Evolutionary conservation across 257 asterid species (phyloP), one percentile per base, ranked within the genome.

Genomic region (Nicotiana knightiana): DNA sequence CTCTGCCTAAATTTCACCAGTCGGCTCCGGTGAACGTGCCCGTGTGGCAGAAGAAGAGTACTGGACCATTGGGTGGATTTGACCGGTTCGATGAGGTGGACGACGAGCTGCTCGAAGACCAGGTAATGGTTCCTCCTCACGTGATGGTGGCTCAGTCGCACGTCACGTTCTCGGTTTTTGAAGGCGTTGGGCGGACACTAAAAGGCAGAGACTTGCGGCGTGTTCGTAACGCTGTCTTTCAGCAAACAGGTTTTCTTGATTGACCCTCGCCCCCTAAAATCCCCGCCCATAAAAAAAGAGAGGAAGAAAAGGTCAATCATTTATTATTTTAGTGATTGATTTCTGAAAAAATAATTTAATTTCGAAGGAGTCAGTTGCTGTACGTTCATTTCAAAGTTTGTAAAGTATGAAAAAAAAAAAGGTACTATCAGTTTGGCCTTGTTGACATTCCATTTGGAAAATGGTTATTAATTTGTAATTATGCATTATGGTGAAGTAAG

Each of bases 121-220:
- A 87, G 84, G 97, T 90, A 77, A 92, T 92, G 92, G 92, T 95
- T 84, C 98, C 98, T 54, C 99, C 99, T 71, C 99, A 95, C 90
- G 93, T 92, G 93, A 91, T 95, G 82, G 97, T 93, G 26, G 96
- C 97, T 12, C 84, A 93, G 83, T 91, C 97, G 81, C 98, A 93
- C 91, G 96, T 89, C 89, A 95, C 95, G 2, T 90, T 90, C 88
- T 93, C 99, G 28, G 98, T 95, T 81, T 95, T 95, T 58, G 99
- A 95, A 86, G 97, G 99, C 83, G 94, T 86, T 3, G 99, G 98
- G 57, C 83, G 97, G 87, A 95, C 98, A 54, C 93, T 95, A 21
- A 95, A 95, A 81, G 99, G 99, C 28, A 87, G 98, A 85, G 98
- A 93, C 83, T 67, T 93, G 61, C 87, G 98, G 81, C 89, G 97